phyloP scores from a whole-genome alignment of 2,329 filamentous ascomycete species.

The Fusarium irregulare region DNA sequence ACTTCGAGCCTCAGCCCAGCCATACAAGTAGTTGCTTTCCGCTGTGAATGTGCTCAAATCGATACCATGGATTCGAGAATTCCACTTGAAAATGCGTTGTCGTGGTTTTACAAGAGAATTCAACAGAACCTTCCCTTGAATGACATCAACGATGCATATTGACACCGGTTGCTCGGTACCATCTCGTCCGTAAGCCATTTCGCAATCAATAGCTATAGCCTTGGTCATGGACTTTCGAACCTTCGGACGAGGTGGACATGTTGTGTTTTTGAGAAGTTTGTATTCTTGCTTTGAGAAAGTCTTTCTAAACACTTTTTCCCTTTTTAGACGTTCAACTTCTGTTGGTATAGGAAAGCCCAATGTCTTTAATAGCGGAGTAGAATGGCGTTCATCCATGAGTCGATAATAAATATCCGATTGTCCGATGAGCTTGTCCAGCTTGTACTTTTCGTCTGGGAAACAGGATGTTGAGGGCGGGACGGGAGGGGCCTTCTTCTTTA shows the following conservation, averaged over 20 bases:
- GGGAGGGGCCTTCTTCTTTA: background rate
- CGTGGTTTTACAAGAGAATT: background rate
- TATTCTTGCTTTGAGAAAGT: background rate
- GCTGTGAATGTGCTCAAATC: background rate
- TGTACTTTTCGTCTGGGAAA: background rate
- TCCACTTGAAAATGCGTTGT: background rate
- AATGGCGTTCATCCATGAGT: background rate
- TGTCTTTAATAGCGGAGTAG: background rate
- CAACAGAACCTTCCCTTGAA: background rate
- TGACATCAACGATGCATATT: background rate
- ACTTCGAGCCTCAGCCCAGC: background rate
- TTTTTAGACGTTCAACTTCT: background rate
- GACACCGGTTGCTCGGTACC: background rate
- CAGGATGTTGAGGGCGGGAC: background rate
- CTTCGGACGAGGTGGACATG: background rate
- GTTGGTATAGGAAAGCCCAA: background rate
- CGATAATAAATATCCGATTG: background rate
- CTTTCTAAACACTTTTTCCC: background rate
- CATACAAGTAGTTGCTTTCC: fast-evolving
- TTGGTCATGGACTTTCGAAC: fast-evolving
- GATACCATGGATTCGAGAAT: background rate
- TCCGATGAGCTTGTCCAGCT: background rate
- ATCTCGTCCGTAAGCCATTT: background rate
- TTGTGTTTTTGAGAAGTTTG: background rate
- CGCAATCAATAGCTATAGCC: background rate